phyloP scores from a whole-genome alignment of 139 green algal genomes.

The Spirogloea muscicola region DNA sequence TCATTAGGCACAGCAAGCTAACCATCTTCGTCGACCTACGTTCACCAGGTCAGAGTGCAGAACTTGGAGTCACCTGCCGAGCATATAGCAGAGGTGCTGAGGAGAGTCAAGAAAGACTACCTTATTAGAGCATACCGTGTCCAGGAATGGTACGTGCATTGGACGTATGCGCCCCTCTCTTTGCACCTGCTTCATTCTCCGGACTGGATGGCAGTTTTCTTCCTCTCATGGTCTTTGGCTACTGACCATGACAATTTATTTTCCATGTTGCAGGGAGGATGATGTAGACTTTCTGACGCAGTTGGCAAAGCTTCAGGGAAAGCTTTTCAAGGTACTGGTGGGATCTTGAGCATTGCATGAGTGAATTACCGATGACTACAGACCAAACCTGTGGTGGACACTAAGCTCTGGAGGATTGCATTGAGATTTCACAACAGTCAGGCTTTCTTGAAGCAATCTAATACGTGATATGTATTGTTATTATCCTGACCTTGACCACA shows the following conservation, averaged over 20 bases:
- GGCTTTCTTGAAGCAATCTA: too few species aligned
- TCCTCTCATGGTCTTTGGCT: neutral
- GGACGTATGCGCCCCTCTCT: neutral
- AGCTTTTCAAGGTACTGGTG: slow-evolving; percentile 63
- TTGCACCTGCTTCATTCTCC: neutral
- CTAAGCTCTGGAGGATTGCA: too few species aligned
- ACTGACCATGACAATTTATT: neutral
- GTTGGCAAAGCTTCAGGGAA: slow-evolving; percentile 52
- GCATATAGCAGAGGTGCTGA: slow-evolving; percentile 48
- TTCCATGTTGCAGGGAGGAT: slow-evolving; percentile 76
- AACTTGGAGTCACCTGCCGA: slow-evolving; percentile 80
- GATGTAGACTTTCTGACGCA: slow-evolving; percentile 82
- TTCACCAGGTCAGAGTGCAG: slow-evolving; percentile 37
- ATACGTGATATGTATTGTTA: too few species aligned
- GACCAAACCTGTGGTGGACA: too few species aligned
- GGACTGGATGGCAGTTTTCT: too few species aligned
- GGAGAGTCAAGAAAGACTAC: slow-evolving; percentile 49
- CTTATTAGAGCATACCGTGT: slow-evolving; percentile 42
- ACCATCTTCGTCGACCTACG: neutral
- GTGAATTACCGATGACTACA: too few species aligned
- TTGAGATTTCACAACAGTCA: too few species aligned
- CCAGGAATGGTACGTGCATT: slow-evolving; percentile 19
- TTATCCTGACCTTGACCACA: too few species aligned
- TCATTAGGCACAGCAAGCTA: too few species aligned
- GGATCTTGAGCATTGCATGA: too few species aligned